A percentile compares a stretch with the other conserved stretches of the same genome.
These are phyloP conservation scores for Epichloe bromicola DNA, from an alignment of 2,329 filamentous ascomycete genomes.

Conservation along the genomic window DNA sequence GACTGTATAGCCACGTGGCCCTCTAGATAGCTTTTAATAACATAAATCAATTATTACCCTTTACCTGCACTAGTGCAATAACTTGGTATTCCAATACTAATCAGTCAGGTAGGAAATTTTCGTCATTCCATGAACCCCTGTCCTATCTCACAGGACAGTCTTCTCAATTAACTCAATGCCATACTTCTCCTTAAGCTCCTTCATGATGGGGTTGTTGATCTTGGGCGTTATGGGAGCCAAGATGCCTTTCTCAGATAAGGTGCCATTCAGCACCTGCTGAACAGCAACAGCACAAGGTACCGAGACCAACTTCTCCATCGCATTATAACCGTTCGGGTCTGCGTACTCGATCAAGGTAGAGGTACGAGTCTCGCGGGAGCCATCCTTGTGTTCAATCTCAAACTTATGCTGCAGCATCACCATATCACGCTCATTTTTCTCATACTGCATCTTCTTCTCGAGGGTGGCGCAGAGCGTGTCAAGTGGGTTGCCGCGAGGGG, in stretches of 20 bases:
- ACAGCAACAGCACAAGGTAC: constrained; percentile 54
- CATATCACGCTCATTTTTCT: constrained; percentile 69
- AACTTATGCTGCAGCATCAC: constrained; percentile 75
- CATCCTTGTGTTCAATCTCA: constrained; percentile 65
- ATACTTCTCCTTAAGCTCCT: constrained; percentile 66
- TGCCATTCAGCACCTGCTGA: constrained; percentile 64
- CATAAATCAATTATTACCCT: too few relatives aligned
- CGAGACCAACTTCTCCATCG: constrained; percentile 76
- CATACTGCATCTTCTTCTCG: constrained; percentile 86
- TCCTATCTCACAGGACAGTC: constrained; percentile 27
- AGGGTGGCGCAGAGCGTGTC: constrained; percentile 85
- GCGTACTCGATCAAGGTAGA: constrained; percentile 78
- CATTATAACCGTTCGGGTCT: constrained; percentile 54
- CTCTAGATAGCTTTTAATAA: too few relatives aligned
- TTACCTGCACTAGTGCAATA: too few relatives aligned
- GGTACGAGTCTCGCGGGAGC: constrained; percentile 61
- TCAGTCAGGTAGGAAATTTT: too few relatives aligned
- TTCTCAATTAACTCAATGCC: constrained; percentile 63
- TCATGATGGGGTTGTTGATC: constrained; percentile 60
- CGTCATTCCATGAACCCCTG: too few relatives aligned
- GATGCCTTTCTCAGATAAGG: constrained; percentile 58
- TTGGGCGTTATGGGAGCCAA: constrained; percentile 64
- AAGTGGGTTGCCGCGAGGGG: constrained; percentile 63
- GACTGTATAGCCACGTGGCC: too few relatives aligned
- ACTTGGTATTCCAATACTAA: too few relatives aligned